Percentiles rank a stretch among this genome's conserved stretches.
Evolutionary conservation across 2,329 filamentous ascomycete genomes (phyloP).

Genomic region (Aschersonia sp.): DNA sequence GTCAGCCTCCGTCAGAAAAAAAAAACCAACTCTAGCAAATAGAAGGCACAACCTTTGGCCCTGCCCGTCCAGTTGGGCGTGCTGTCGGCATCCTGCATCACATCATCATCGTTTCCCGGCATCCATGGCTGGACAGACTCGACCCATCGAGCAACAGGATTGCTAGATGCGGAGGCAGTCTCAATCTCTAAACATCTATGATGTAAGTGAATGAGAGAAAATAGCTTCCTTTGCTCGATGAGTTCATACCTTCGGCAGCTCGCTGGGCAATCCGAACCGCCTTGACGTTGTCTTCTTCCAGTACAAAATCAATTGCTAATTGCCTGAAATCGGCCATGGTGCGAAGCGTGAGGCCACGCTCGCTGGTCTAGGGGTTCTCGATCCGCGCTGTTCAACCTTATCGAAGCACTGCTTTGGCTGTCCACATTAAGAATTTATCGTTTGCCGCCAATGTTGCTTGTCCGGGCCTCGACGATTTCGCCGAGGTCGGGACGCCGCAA

Average conservation of each 20-base stretch:
- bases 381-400: too few relatives aligned
- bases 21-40: not conserved
- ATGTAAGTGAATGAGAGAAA: not conserved
- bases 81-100: conserved; percentile 22
- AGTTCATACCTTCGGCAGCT: conserved; percentile 24
- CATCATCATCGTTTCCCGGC: conserved; percentile 23
- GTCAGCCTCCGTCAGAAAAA: not conserved
- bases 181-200: conserved; percentile 25
- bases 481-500: not conserved
- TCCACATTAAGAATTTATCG: too few relatives aligned
- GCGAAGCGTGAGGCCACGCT: not conserved
- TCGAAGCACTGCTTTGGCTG: too few relatives aligned
- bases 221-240: not conserved
- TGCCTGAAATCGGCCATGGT: conserved; percentile 36
- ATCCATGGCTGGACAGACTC: conserved; percentile 41
- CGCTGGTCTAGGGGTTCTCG: too few relatives aligned
- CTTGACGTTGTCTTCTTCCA: conserved; percentile 30
- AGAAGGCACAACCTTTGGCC: conserved; percentile 27
- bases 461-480: not conserved
- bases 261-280: conserved; percentile 25
- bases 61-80: conserved; percentile 36
- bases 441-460: too few relatives aligned
- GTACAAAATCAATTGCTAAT: conserved; percentile 38
- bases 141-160: conserved; percentile 38
- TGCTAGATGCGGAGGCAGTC: conserved; percentile 24